Evolutionary conservation across 2,329 filamentous ascomycete species (phyloP).

Genomic region (Diaporthe nobilis): DNA sequence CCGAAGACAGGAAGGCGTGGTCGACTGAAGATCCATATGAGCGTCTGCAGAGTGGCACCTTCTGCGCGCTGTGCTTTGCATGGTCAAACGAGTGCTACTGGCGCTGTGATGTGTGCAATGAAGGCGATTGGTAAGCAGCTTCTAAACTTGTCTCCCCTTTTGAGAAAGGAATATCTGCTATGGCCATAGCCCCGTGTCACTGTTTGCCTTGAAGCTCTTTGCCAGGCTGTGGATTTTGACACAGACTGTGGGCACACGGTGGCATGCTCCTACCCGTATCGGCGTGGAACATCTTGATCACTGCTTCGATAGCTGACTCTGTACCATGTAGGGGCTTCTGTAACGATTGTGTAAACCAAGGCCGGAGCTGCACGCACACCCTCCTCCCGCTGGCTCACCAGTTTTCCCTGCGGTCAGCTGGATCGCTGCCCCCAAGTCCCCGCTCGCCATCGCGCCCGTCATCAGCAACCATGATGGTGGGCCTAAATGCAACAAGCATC

Average conservation of each 20-base stretch:
- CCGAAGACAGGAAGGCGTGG: slow-evolving; percentile 69
- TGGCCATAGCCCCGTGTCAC: no score
- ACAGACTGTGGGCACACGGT: no score
- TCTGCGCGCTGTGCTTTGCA: slow-evolving; percentile 82
- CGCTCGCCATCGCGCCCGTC: slow-evolving; percentile 59
- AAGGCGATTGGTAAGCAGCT: slow-evolving; percentile 77
- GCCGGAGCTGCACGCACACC: slow-evolving; percentile 84
- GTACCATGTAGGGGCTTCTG: slow-evolving; percentile 75
- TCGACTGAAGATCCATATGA: slow-evolving; percentile 77
- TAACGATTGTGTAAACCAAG: slow-evolving; percentile 87
- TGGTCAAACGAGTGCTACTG: slow-evolving; percentile 90
- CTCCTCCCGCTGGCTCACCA: slow-evolving; percentile 82
- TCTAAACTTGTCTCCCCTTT: no score
- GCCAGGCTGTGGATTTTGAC: no score
- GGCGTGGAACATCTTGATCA: no score
- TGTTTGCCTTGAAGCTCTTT: no score
- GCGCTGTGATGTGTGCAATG: slow-evolving; percentile 89
- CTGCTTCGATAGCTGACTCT: no score
- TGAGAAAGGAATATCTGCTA: no score
- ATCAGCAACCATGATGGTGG: slow-evolving; percentile 63
- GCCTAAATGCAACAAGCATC: slow-evolving; percentile 60
- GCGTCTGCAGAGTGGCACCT: slow-evolving; percentile 83
- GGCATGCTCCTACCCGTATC: no score
- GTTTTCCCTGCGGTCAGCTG: slow-evolving; percentile 48
- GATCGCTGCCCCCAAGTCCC: slow-evolving; percentile 55